These are phyloP conservation scores for Diaporthe citri DNA, from an alignment of 2,329 filamentous ascomycete species.

Conservation along the genomic window DNA sequence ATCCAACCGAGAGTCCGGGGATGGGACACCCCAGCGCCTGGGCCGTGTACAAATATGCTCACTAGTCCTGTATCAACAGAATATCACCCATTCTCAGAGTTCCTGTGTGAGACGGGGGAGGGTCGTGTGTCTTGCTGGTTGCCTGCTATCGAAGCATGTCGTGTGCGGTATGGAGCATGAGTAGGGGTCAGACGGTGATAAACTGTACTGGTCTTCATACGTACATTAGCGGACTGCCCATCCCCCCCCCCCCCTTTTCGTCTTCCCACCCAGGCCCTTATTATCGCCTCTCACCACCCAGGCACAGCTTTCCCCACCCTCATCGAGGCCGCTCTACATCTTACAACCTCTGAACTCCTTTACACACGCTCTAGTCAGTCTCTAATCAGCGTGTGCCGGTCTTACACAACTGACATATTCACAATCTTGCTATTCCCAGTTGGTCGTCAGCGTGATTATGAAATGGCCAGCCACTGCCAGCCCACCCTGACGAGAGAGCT, in stretches of 20 bases:
- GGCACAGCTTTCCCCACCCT: not conserved
- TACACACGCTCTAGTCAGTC: not conserved
- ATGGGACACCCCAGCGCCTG: constrained; percentile 18
- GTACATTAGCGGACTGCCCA: not conserved
- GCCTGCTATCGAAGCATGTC: not conserved
- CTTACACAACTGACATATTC: not conserved
- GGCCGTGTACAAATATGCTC: constrained; percentile 24
- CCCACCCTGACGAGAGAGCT: not conserved
- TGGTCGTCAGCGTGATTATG: not conserved
- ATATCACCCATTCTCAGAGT: not conserved
- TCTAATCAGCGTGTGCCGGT: not conserved
- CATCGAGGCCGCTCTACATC: not conserved
- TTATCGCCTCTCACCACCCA: not conserved
- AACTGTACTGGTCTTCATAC: not conserved
- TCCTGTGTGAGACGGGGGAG: not conserved
- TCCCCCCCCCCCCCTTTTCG: not conserved
- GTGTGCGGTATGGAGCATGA: not conserved
- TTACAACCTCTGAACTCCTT: not conserved
- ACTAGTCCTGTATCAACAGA: not conserved
- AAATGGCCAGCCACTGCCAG: not conserved
- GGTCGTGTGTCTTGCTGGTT: not conserved
- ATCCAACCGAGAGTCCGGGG: not conserved
- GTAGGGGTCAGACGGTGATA: not conserved
- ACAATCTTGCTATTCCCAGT: not conserved
- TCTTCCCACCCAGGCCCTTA: no score